Evolutionary conservation across 345 rosid genomes (phyloP).

Genomic region (Eucalyptus victrix): DNA sequence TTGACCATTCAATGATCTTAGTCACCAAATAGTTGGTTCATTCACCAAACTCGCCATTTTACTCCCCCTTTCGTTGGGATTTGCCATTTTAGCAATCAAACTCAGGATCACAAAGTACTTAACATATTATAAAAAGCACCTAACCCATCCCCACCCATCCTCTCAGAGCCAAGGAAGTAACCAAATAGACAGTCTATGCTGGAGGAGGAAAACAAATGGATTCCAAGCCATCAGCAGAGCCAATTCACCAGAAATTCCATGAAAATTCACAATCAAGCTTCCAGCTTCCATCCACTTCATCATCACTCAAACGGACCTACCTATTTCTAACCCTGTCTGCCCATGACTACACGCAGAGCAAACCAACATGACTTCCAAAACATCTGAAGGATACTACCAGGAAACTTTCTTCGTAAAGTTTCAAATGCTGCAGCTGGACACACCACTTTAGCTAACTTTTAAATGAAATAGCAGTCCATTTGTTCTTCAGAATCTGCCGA

Average conservation of each 20-base stretch:
- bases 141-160: not conserved
- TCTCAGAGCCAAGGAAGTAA: not conserved
- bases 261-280: not conserved
- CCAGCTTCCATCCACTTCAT: not conserved
- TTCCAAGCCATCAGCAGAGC: not conserved
- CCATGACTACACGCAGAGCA: not conserved
- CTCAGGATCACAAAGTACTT: not conserved
- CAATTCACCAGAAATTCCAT: not conserved
- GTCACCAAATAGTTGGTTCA: not conserved
- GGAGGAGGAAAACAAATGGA: not conserved
- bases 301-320: not conserved
- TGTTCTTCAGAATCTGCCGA: not conserved
- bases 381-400: not conserved
- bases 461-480: not conserved
- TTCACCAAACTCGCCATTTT: not conserved
- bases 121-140: not conserved
- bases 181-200: not conserved
- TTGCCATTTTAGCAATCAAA: not conserved
- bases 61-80: not conserved
- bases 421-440: not conserved
- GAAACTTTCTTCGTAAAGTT: not conserved
- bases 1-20: not conserved
- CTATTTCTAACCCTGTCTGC: not conserved
- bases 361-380: not conserved
- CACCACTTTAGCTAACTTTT: not conserved